Evolutionary conservation across 805 yeast species (phyloP), one percentile per base, ranked within the genome.

Genomic region (Candida andamanensis): DNA sequence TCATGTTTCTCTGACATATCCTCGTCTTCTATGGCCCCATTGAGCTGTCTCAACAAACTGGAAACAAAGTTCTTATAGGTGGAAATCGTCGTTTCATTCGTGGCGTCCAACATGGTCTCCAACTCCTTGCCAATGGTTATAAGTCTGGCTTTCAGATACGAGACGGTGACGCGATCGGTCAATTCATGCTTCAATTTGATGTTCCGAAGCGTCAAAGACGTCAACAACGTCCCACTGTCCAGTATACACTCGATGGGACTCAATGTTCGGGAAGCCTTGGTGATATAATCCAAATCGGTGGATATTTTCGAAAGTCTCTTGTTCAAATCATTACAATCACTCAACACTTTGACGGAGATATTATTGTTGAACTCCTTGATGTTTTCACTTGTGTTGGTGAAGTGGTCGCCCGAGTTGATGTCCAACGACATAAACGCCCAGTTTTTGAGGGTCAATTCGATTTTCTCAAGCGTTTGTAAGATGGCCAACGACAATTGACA

Each of bases 111-210:
- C 52, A 70, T 67, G 24, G 60, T 50, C 35, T 74, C 78, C 30
- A 81, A 50, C 39, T 79, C 84, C 22, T 69, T 64, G n/a, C 82
- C 83, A 12, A 81, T 80, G 10, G 72, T 61, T 19, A 80, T 71
- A 31, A 81, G 60, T 42, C 75, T 78, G 15, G 86, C 79, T 47
- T 76, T 76, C 46, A 80, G 77, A 50, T 80, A 79, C 9, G 76
- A 64, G 8, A 76, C 69, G 2, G 78, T 69, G 11, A 80, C 57
- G 33, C 69, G 64, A 32, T 76, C 78, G 5, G 69, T 63, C 18
- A 78, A 50, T 13, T 64, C 59, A 39, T 71, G 73, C 40, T 73
- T 71, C 29, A 78, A 47, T 44, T 67, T 69, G 31, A 78, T 63
- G 22, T 62, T 62, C 25, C 74, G 52, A 40, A 71, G 51, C 13